Percentiles rank a stretch among this genome's conserved stretches.
These are phyloP conservation scores for Naganishia cerealis DNA, from an alignment of 1,284 basidiomycete genomes.

Conservation along the genomic window DNA sequence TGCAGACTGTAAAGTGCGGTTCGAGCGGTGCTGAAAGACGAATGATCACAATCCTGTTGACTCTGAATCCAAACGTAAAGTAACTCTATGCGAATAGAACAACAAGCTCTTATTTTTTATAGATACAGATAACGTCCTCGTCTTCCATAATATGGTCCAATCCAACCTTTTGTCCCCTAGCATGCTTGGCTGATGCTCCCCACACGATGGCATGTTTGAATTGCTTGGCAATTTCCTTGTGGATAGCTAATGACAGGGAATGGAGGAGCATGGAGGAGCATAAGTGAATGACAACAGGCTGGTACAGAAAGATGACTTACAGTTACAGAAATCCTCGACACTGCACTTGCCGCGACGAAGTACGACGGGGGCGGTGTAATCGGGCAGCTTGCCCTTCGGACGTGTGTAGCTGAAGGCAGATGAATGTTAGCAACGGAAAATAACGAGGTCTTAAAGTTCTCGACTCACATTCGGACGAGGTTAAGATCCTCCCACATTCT, in stretches of 20 bases:
- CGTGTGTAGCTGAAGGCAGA: constrained; percentile 69
- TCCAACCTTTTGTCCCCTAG: constrained; percentile 93
- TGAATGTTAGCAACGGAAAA: neutral
- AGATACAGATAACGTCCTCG: constrained; percentile 49
- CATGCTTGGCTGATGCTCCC: constrained; percentile 92
- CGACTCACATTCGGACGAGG: constrained; percentile 74
- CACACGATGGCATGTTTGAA: constrained; percentile 71
- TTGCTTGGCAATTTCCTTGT: constrained; percentile 55
- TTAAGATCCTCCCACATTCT: constrained; percentile 86
- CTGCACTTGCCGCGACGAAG: constrained; percentile 62
- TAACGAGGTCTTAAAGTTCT: neutral
- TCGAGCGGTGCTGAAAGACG: no score
- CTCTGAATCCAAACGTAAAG: neutral
- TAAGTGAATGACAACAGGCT: constrained; percentile 47
- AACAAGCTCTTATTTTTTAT: constrained; percentile 43
- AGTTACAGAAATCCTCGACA: constrained; percentile 87
- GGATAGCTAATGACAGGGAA: constrained; percentile 41
- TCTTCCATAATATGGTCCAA: constrained; percentile 76
- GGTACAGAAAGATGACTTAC: constrained; percentile 58
- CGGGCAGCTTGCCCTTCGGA: constrained; percentile 84
- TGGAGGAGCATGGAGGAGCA: constrained; percentile 61
- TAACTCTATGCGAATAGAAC: neutral
- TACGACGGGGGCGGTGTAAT: constrained; percentile 72
- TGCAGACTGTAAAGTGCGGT: neutral
- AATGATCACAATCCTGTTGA: no score